Evolutionary conservation across 139 green algal genomes (phyloP), one percentile per base, ranked within the genome.

Genomic region (Chlamydomonas sp.): DNA sequence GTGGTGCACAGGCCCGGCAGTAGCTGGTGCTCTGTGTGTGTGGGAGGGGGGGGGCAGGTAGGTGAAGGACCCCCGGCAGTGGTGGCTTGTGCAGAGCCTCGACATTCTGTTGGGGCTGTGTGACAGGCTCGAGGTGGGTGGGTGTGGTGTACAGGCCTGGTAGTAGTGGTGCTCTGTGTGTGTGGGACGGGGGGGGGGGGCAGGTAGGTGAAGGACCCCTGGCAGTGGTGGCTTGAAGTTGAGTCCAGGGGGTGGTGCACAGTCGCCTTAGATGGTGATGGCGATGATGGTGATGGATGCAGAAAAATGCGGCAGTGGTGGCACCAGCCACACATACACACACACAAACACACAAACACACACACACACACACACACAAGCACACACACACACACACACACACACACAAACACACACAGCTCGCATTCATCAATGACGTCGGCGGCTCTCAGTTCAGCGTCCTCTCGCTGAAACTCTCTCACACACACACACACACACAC

Each of bases 31-130:
- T 54, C 10, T n/a, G n/a, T n/a, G n/a, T n/a, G n/a, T n/a, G n/a
- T n/a, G n/a, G n/a, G n/a, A n/a, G 10, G 37, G 47, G 22, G 69
- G 67, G n/a, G n/a, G n/a, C n/a, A n/a, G n/a, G n/a, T n/a, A n/a
- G n/a, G n/a, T n/a, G 70, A 71, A 43, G 35, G 63, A 80, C 34
- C 48, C 73, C 57, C 37, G 64, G 58, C 35, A 80, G 3, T 59
- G 81, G 24, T 87, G 84, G 80, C 65, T 87, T 35, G 77, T 78
- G n/a, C 71, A 79, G 33, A 74, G 76, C 65, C 64, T 87, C 1
- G 79, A 91, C 43, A 68, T 60, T 3, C 31, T 73, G 5, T 59
- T 75, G 39, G 22, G 54, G 24, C 30, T 64, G 54, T 64, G 34
- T 64, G 54, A 26, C 30, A 30, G 26, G 22, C 54, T 64, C 24